Conservation (phyloP, 331 rosid genomes). For the Rosa hybrid region DNA sequence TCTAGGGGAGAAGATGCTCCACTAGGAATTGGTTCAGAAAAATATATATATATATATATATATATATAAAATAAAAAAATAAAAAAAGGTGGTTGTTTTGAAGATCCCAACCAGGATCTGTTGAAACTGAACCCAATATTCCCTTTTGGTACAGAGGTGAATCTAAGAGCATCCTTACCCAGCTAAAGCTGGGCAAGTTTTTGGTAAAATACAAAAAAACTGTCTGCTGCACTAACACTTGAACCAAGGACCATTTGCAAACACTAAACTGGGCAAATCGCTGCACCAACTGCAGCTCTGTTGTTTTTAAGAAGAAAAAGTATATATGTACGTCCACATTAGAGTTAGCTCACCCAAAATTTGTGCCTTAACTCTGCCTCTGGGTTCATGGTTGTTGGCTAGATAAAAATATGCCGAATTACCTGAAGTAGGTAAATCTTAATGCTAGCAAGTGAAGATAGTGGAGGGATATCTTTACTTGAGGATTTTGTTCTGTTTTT, state of each 20-base stretch:
- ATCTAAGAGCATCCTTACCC: neutral
- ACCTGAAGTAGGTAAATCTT: neutral
- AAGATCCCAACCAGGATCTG: neutral
- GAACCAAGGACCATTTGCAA: neutral
- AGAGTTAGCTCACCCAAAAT: neutral
- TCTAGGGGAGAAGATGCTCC: neutral
- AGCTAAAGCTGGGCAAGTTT: neutral
- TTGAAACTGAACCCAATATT: neutral
- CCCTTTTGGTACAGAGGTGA: neutral
- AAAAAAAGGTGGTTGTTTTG: neutral
- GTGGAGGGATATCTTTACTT: neutral
- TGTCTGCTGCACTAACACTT: neutral
- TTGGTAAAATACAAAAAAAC: neutral
- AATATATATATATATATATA: neutral
- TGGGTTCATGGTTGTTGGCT: neutral
- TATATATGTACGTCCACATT: neutral
- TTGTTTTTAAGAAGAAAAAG: neutral
- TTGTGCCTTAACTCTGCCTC: neutral
- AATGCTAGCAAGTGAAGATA: slow-evolving; percentile 2
- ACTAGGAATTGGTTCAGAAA: neutral
- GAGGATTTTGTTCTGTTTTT: neutral
- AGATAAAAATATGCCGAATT: neutral
- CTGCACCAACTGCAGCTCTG: neutral
- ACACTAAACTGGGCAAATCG: neutral
- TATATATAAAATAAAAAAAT: neutral